phyloP scores from a whole-genome alignment of 345 rosid species.

The Salix brachista region DNA sequence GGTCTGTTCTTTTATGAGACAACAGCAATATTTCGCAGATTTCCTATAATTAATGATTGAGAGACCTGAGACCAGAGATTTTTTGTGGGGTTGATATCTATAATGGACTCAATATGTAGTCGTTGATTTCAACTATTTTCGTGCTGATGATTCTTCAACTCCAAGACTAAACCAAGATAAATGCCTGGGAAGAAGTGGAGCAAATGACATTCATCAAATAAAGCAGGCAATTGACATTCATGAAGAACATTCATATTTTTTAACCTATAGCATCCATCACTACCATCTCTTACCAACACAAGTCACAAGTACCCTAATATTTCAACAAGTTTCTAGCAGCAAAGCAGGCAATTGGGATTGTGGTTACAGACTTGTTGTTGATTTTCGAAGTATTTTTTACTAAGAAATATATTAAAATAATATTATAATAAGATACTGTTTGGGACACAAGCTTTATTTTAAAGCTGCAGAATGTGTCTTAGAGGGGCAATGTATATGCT shows the following conservation, averaged over 20 bases:
- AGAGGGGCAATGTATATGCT: slow-evolving; percentile 80
- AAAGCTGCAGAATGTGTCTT: slow-evolving; percentile 70
- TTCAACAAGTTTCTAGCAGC: slow-evolving; percentile 45
- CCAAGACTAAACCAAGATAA: slow-evolving; percentile 61
- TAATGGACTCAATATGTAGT: slow-evolving; percentile 67
- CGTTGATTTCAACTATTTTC: slow-evolving; percentile 73
- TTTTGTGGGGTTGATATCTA: slow-evolving; percentile 72
- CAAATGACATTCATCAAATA: slow-evolving; percentile 32
- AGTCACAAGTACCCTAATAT: slow-evolving; percentile 38
- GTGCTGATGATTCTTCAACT: slow-evolving; percentile 49
- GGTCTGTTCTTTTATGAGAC: slow-evolving; percentile 80
- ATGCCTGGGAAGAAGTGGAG: slow-evolving; percentile 82
- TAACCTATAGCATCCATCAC: too few relatives aligned
- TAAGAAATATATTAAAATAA: too few relatives aligned
- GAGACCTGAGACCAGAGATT: slow-evolving; percentile 55
- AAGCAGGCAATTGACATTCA: too few relatives aligned
- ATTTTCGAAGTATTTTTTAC: too few relatives aligned
- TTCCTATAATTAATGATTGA: slow-evolving; percentile 56
- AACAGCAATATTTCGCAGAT: slow-evolving; percentile 60
- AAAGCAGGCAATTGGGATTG: slow-evolving; percentile 41
- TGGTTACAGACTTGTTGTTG: too few relatives aligned
- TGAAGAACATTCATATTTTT: too few relatives aligned
- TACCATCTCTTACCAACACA: too few relatives aligned
- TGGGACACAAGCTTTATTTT: slow-evolving; percentile 38
- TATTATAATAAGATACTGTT: slow-evolving; percentile 42